These are phyloP conservation scores for Lachnellula hyalina DNA, from an alignment of 2,329 filamentous ascomycete genomes.

Conservation along the genomic window DNA sequence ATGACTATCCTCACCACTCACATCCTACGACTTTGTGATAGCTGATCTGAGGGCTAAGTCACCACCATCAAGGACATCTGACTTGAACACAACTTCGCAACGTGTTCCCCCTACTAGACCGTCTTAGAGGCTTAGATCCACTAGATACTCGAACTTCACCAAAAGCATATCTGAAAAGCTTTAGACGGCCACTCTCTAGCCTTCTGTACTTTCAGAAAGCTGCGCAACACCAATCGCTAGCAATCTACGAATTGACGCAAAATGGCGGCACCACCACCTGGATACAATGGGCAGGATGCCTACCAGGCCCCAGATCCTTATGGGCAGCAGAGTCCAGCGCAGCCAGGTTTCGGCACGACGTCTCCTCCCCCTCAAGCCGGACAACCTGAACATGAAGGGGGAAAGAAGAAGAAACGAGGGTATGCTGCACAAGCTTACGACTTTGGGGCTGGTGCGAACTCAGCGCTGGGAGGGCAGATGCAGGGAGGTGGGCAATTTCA, in stretches of 20 bases:
- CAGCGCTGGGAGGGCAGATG: constrained; percentile 60
- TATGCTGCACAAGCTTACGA: constrained; percentile 96
- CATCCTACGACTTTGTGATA: constrained; percentile 5
- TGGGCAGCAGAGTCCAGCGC: constrained; percentile 36
- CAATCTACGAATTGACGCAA: constrained; percentile 7
- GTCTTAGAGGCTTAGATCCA: constrained; percentile 14
- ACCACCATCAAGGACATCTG: constrained; percentile 9
- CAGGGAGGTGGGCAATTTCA: constrained; percentile 46
- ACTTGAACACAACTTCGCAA: constrained; percentile 16
- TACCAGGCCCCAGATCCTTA: constrained; percentile 42
- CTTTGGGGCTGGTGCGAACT: constrained; percentile 83
- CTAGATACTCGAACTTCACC: constrained; percentile 9
- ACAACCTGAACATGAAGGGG: constrained; percentile 38
- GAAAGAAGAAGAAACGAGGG: constrained; percentile 84
- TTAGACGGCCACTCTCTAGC: constrained; percentile 1
- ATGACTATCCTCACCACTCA: constrained; percentile 15
- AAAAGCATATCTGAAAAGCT: constrained; percentile 4
- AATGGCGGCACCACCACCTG: constrained; percentile 48
- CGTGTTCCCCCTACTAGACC: constrained; percentile 24
- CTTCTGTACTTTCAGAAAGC: constrained; percentile 6
- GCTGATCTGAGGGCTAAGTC: constrained; percentile 7
- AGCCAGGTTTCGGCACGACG: constrained; percentile 28
- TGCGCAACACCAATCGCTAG: neutral
- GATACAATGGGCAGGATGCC: constrained; percentile 40
- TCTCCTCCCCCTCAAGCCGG: constrained; percentile 28